Base-by-base conservation (phyloP, 2,329 filamentous ascomycete genomes). In the Bipolaris sorokiniana region DNA sequence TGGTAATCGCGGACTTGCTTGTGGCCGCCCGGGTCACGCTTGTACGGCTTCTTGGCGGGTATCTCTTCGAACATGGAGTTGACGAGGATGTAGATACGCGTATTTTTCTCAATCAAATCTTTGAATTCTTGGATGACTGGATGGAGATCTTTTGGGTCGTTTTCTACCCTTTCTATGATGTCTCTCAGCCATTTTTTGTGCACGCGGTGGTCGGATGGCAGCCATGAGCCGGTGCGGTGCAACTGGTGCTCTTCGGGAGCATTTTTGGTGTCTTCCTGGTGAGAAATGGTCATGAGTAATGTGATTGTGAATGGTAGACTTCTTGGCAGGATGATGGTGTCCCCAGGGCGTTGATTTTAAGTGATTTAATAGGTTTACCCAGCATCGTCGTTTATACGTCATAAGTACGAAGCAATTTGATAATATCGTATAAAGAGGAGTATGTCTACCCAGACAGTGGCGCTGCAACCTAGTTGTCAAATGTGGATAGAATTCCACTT, bases 61-160 rank as follows among this genome's bases (percentile, higher is more conserved):
- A 90, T 79, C 75, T 91, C 86, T 28, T 84, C 79, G 75, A 89
- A 91, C 89, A 91, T 91, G 61, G 83, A 79, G 22, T 79, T 78
- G 68, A 90, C 85, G 71, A 87, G 85, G 81, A 90, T 87, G 77
- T 86, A 88, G 23, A 91, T 77, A 20, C 86, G 82, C 1, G 87
- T 78, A 61, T 86, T 86, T 26, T 73, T 73, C 71, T 91, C 88
- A 60, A 91, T 90, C 22, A 90, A 76, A 1, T 83, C 72, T 67
- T 86, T 81, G 77, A 91, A 90, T 61, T 90, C 88, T 59, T 82
- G 66, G 0, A 91, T 74, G 0, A 86, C 86, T 0, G 87, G 87
- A 11, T 83, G 80, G 0, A 90, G 78, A 1, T 82, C 72, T 62
- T 82, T 75, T 4, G 75, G 68, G 7, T 83, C 75, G 15, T 78